Percentiles rank a stretch among this genome's conserved stretches.
These are phyloP conservation scores for Venturia carpophila DNA, from an alignment of 2,329 filamentous ascomycete genomes.

Conservation along the genomic window DNA sequence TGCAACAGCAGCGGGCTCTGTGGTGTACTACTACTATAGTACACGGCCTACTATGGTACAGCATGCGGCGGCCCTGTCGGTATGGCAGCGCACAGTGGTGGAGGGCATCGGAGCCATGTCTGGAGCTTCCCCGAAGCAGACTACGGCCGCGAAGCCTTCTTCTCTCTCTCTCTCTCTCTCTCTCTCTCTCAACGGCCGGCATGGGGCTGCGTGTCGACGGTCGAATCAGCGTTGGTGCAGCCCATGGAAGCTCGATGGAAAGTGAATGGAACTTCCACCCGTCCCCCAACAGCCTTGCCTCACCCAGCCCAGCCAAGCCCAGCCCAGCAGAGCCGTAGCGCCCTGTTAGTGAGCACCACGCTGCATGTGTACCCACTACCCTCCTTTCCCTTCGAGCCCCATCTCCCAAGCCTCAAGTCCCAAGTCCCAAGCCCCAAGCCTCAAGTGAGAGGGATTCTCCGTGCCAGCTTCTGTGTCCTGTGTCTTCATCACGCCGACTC, in stretches of 20 bases:
- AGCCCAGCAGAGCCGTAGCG: background rate
- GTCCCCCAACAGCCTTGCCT: constrained; percentile 1
- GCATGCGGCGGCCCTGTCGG: too few relatives aligned
- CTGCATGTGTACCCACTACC: too few relatives aligned
- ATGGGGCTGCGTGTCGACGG: background rate
- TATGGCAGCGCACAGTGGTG: too few relatives aligned
- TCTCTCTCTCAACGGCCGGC: background rate
- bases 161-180: too few relatives aligned
- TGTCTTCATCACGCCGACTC: background rate
- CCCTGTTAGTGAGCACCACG: background rate
- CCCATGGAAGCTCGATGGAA: constrained; percentile 8
- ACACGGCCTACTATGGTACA: too few relatives aligned
- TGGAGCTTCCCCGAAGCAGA: background rate
- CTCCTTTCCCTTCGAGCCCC: too few relatives aligned
- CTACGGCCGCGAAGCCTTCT: background rate
- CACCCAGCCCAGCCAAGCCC: background rate
- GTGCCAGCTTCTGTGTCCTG: background rate
- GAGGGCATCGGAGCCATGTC: background rate
- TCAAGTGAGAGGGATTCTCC: background rate
- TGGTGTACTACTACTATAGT: too few relatives aligned
- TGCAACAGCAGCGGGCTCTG: too few relatives aligned
- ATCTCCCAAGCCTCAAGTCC: background rate
- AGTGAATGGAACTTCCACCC: constrained; percentile 5
- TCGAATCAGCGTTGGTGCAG: constrained; percentile 1
- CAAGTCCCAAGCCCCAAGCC: background rate